Percentiles rank a stretch among this genome's conserved stretches.
These are phyloP conservation scores for Sporisorium iseilematis-ciliati DNA, from an alignment of 1,284 basidiomycete genomes.

Conservation along the genomic window DNA sequence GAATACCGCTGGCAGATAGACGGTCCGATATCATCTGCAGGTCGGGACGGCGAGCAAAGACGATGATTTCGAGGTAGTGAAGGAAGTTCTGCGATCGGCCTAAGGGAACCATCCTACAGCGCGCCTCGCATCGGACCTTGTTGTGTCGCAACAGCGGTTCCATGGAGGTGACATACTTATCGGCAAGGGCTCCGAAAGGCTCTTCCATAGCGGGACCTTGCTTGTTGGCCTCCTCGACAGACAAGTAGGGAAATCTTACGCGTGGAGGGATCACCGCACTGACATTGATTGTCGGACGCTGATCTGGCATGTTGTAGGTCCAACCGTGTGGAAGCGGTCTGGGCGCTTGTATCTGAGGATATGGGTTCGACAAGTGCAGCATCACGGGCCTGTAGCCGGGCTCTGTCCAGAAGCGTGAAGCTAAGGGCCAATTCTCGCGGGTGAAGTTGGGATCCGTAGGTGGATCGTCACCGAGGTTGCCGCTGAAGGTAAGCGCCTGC, in stretches of 20 bases:
- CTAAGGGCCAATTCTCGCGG: slow-evolving; percentile 42
- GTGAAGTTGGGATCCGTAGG: slow-evolving; percentile 41
- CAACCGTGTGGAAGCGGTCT: slow-evolving; percentile 33
- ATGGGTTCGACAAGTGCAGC: slow-evolving; percentile 34
- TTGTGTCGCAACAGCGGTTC: slow-evolving; percentile 42
- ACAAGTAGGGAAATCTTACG: slow-evolving; percentile 17
- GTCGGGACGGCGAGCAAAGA: slow-evolving; percentile 92
- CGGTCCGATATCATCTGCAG: slow-evolving; percentile 82
- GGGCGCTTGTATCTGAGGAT: slow-evolving; percentile 8
- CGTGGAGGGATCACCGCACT: slow-evolving; percentile 42
- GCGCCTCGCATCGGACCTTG: slow-evolving; percentile 53
- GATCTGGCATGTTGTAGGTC: slow-evolving; percentile 15
- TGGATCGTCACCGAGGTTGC: slow-evolving; percentile 31
- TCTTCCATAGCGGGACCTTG: slow-evolving; percentile 4
- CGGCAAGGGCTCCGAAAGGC: slow-evolving; percentile 54
- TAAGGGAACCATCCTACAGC: slow-evolving; percentile 47
- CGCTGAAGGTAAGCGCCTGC: slow-evolving; percentile 35
- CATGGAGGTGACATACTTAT: slow-evolving; percentile 48
- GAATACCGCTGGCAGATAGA: slow-evolving; percentile 77
- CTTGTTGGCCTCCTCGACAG: slow-evolving; percentile 22
- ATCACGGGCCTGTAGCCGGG: slow-evolving; percentile 59
- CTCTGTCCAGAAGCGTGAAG: slow-evolving; percentile 56
- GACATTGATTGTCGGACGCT: slow-evolving; percentile 52
- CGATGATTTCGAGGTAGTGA: slow-evolving; percentile 83
- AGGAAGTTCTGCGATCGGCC: slow-evolving; percentile 71